Conservation (phyloP, 225 moss, liverwort and hornwort genomes). For the Thuidium tamariscinum region DNA sequence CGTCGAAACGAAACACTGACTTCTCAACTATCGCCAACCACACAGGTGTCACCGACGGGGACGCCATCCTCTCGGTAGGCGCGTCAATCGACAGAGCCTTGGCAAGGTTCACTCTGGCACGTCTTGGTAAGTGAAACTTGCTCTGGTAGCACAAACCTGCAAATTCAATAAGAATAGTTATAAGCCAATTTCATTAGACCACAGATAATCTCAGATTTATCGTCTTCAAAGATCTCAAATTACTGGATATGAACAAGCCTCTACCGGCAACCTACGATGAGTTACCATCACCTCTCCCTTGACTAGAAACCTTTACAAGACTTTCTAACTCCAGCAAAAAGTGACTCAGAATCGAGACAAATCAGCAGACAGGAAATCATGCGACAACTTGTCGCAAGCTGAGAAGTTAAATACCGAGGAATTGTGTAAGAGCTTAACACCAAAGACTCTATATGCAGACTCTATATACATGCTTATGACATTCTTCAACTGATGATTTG, state of each 20-base stretch:
- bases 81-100: not conserved
- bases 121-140: not conserved
- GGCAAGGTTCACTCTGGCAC: not conserved
- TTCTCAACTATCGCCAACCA: constrained; percentile 50
- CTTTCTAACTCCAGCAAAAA: not conserved
- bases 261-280: not conserved
- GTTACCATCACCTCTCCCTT: not conserved
- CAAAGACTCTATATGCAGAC: not conserved
- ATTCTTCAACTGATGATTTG: not conserved
- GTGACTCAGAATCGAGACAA: not conserved
- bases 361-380: not conserved
- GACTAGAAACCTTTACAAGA: not conserved
- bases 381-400: not conserved
- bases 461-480: not conserved
- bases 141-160: not conserved
- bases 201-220: not conserved
- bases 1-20: constrained; percentile 71
- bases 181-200: not conserved
- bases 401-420: not conserved
- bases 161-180: not conserved
- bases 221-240: not conserved
- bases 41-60: constrained; percentile 18
- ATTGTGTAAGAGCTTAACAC: not conserved
- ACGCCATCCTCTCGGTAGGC: not conserved
- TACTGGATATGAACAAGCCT: not conserved